Base-by-base conservation (phyloP, 805 yeast species). In the Wickerhamia fluorescens region DNA sequence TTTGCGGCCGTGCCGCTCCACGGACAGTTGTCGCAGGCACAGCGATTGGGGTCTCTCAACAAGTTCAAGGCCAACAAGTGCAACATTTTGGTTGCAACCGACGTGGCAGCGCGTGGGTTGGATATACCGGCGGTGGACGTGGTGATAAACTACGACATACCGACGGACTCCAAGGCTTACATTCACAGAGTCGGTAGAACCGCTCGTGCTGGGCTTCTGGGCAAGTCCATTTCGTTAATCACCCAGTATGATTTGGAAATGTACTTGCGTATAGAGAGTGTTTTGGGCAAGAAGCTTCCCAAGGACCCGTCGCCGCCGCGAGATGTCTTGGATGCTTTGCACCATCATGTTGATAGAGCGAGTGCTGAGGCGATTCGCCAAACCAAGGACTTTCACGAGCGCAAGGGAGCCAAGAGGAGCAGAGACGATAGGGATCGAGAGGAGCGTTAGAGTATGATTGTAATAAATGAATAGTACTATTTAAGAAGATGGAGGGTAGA, bases 161-260 rank as follows among this genome's bases (percentile, higher is more conserved):
- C 94, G 16, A 78, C 85, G 14, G 92, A 82, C 49, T 82, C 89
- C 4, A 84, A 82, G 52, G 84, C 87, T 7, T 82, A 79, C 46
- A 78, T 82, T 41, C 94, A 82, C 53, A 66, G 95, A 57, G 96
- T 88, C 19, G 96, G 96, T 33, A 79, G 96, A 65, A 87, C 96
- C 19, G 96, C 96, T 2, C 78, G 96, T 56, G 94, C 95, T 1
- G 95, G 95, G 12, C 71, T 87, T 43, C 75, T 89, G 0, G 95
- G 95, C 27, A 82, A 79, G 51, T 83, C 95, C 3, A 68, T 88
- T 11, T 81, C 95, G 2, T 61, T 88, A 34, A 94, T 87, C 18
- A 88, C 97, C 0, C 98, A 92, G 55, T 92, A 92, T 52, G 98
- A 92, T 54, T 65, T 92, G 36, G 96, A 88, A 54, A 61, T 87